Base-by-base conservation (phyloP, 2,329 filamentous ascomycete species). In the Colletotrichum salicis region DNA sequence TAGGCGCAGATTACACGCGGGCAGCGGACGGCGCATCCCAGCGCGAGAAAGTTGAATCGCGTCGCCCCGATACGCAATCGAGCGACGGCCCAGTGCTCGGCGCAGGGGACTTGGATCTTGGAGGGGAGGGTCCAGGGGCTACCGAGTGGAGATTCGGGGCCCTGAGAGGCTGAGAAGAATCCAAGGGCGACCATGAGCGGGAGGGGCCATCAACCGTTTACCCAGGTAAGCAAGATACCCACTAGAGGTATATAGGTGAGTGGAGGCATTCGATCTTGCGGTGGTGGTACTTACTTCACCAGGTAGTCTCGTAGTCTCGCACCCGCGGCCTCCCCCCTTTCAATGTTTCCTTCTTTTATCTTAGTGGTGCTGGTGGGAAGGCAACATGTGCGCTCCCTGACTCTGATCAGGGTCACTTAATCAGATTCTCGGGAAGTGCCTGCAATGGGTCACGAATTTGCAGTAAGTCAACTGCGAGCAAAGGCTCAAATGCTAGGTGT, bases 51-150 rank as follows among this genome's bases (percentile, higher is more conserved):
- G 67, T 45, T 41, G 67, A 61, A 56, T 70, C 27, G 62, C 45
- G 45, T 33, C 63, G 56, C 7, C 15, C 15, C 37, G 37, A 61
- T 56, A 67, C 67, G 63, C 67, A 67, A 67, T 67, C 56, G 51
- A 41, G 61, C 52, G 59, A 64, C 45, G 45, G 48, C 45, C 55
- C 67, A 55, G 45, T 66, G 24, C 67, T 55, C 35, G 29, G 67
- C 48, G 57, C 67, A 70, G 35, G 63, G 51, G 29, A 61, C 33
- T 56, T n/a, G 24, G 15, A n/a, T 22, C 41, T 22, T 48, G 15
- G 19, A 10, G 41, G 37, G 56, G 35, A 29, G 55, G 35, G 48
- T 29, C 19, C 35, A 56, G 63, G 37, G 56, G 35, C 35, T 41
- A 22, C 24, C 35, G 29, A 29, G 63, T 64, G 67, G 67, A 41